Percentiles rank a stretch among this genome's conserved stretches.
phyloP scores from a whole-genome alignment of 176 grass and related monocot genomes.

The Carex pumila region DNA sequence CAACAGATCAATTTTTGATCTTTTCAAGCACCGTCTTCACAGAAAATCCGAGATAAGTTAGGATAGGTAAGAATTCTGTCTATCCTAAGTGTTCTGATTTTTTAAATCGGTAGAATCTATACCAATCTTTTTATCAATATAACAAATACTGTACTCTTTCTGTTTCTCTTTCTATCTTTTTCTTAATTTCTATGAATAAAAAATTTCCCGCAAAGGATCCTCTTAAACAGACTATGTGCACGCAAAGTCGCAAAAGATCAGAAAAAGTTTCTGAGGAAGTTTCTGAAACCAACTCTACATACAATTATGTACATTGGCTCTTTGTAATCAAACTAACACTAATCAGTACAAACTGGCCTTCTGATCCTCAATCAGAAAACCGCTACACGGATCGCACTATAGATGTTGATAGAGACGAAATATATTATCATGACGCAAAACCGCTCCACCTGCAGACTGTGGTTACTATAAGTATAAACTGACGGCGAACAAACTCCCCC shows the following conservation, averaged over 20 bases:
- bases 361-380: neutral
- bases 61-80: no score
- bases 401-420: neutral
- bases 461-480: neutral
- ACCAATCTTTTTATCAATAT: no score
- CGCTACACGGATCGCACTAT: neutral
- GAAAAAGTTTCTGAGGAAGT: neutral
- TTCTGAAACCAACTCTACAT: neutral
- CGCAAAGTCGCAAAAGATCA: constrained; percentile 5
- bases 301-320: neutral
- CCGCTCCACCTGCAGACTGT: neutral
- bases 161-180: no score
- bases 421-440: neutral
- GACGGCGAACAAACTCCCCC: neutral
- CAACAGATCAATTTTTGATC: no score
- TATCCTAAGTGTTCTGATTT: no score
- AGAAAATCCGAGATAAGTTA: no score
- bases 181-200: no score
- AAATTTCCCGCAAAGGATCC: neutral
- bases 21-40: no score
- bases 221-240: neutral
- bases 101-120: no score
- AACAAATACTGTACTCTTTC: no score
- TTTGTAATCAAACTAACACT: no score
- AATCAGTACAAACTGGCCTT: neutral